Evolutionary conservation across 805 yeast genomes (phyloP).

Genomic region (Teunomyces atbi): DNA sequence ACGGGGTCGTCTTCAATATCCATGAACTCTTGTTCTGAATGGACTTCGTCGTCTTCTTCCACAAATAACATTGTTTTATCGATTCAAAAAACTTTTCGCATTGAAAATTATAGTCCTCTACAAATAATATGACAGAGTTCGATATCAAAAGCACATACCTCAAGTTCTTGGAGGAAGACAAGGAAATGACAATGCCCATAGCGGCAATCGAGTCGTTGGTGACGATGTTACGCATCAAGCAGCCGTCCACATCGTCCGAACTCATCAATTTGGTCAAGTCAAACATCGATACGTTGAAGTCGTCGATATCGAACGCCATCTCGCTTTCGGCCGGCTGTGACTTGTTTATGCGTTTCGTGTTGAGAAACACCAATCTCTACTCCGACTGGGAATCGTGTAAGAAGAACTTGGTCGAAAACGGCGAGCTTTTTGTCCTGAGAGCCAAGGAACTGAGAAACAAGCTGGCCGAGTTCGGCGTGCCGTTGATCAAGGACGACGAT

Average conservation of each 20-base stretch:
- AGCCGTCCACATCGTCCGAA: slow-evolving; percentile 93
- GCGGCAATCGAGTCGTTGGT: slow-evolving; percentile 97
- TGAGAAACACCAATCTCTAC: slow-evolving; percentile 80
- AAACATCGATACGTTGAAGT: slow-evolving; percentile 72
- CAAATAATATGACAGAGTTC: slow-evolving; percentile 34
- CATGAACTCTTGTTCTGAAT: slow-evolving; percentile 11
- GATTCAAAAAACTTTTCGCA: slow-evolving; percentile 1
- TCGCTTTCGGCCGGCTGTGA: slow-evolving; percentile 98
- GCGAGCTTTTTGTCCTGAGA: slow-evolving; percentile 85
- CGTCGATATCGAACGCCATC: slow-evolving; percentile 83
- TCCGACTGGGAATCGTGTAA: slow-evolving; percentile 95
- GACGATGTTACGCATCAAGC: slow-evolving; percentile 73
- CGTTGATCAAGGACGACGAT: slow-evolving; percentile 92
- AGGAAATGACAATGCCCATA: slow-evolving; percentile 98
- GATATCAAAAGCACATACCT: slow-evolving; percentile 83
- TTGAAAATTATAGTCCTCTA: not conserved
- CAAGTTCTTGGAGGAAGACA: slow-evolving; percentile 78
- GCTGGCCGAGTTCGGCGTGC: slow-evolving; percentile 83
- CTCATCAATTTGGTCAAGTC: slow-evolving; percentile 76
- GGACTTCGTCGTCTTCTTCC: slow-evolving; percentile 22
- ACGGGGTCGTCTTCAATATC: slow-evolving; percentile 35
- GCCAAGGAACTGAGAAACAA: slow-evolving; percentile 86
- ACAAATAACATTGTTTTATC: slow-evolving; percentile 15
- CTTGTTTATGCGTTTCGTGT: slow-evolving; percentile 87
- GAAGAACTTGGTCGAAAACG: slow-evolving; percentile 86